Base-by-base conservation (phyloP, 208 protist species). In the Trypanosomatidae sp. region DNA sequence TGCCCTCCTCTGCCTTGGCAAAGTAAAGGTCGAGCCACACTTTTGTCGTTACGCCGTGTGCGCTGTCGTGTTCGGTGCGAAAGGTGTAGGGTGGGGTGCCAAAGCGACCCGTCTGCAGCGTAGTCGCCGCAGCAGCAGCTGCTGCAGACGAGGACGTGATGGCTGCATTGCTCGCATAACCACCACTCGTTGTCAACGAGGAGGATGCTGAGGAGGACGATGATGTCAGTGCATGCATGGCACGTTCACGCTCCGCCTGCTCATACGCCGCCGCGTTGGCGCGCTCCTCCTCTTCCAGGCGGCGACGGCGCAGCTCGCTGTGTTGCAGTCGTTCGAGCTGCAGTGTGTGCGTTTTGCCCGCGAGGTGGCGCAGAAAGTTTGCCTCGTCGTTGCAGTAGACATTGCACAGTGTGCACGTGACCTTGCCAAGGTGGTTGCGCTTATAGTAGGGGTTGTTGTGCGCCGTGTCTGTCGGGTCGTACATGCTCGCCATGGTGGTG, bases 381-480 rank as follows among this genome's bases (percentile, higher is more conserved):
- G 70, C 76, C 48, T 88, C 83, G 50, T 88, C 78, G 15, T 53
- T 71, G 56, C 78, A 88, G 51, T 70, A 73, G 30, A 88, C 48
- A 33, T 71, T 68, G 42, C 83, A 92, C 4, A 92, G 62, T 3
- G 68, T 86, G 49, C 83, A 92, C 2, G 63, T 65, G 15, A 82
- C 73, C 35, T 82, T 71, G 0, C 83, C 83, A 45, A 92, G 64
- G 61, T 92, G 78, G 46, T 92, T 92, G 8, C 72, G 58, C 53
- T 84, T 84, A 48, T 80, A 88, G 56, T 88, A 87, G 10, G 66
- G 66, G 43, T 69, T 68, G 7, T 49, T 48, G 2, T 60, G 30
- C 15, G 83, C 83, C 40, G 70, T 47, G 32, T 68, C 55, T 18
- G 62, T 50, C 7, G 83, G 74, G 48, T 81, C 66, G 44, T 70